phyloP scores from a whole-genome alignment of 1,284 basidiomycete species.

The Irpex sp. region DNA sequence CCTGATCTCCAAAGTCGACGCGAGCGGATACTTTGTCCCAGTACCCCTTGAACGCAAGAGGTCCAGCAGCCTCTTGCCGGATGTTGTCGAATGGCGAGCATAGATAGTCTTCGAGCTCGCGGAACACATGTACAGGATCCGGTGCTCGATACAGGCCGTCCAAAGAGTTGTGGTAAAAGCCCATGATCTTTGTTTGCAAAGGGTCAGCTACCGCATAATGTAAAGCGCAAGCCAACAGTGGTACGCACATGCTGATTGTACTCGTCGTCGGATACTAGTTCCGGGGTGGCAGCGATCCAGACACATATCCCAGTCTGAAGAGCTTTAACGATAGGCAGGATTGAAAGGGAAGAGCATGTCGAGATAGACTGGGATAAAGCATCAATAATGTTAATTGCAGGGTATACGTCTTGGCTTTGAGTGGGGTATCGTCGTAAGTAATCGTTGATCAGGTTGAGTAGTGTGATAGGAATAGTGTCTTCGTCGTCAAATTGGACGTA shows the following conservation, averaged over 20 bases:
- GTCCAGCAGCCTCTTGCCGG: not conserved
- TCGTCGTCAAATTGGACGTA: not conserved
- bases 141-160: not conserved
- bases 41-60: not conserved
- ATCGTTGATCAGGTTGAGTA: not conserved
- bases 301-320: not conserved
- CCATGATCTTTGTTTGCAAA: not conserved
- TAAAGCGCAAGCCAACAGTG: not conserved
- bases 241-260: constrained; percentile 3
- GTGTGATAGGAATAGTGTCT: not conserved
- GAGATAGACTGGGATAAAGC: not conserved
- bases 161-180: not conserved
- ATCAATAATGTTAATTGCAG: not conserved
- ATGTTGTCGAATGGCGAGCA: not conserved
- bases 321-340: not conserved
- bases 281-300: not conserved
- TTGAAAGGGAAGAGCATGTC: not conserved
- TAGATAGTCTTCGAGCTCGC: not conserved
- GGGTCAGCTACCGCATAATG: not conserved
- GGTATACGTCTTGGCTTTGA: constrained; percentile 1
- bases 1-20: not conserved
- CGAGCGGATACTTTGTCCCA: not conserved
- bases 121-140: not conserved
- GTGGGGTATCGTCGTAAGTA: not conserved
- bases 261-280: not conserved